Evolutionary conservation across 768 basidiomycete species (phyloP), one percentile per base, ranked within the genome.

Genomic region (Boletellus ananiceps): DNA sequence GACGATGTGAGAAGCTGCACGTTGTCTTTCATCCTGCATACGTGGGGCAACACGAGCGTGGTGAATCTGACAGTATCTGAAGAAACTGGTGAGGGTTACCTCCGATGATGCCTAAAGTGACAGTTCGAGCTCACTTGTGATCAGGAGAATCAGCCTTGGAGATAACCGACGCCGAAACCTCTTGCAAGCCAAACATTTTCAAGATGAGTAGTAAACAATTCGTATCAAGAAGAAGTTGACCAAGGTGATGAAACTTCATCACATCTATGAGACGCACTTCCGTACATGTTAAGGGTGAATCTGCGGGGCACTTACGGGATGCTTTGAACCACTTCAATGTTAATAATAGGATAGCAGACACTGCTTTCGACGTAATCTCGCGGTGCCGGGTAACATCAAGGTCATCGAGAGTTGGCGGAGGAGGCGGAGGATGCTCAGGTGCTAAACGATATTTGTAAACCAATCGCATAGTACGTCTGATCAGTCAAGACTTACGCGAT

Each of bases 241-340:
- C 93, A 19, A 99, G 77, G 66, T 97, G 93, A 67, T 99, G 94
- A 64, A 96, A 97, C 65, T 99, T 98, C 88, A 99, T 94, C 16
- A 87, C 83, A 70, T 98, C 95, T 98, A 57, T 23, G 45, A 35
- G n/a, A 47, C 34, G 33, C 44, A 23, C 19, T 35, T 50, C 39
- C 45, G 27, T 53, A 18, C 29, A 1, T 38, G 43, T 15, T 25
- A 7, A 8, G 15, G 40, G 23, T 40, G 40, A 27, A 47, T 19
- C 23, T 38, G 18, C 15, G 35, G 43, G 41, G 40, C 9, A 77
- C 93, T 67, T 57, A 97, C 95, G 96, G 44, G 95, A 97, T 19
- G 88, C 89, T 69, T 98, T 98, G 76, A 97, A 95, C 96, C 96
- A 99, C 66, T 98, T 96, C 57, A 99, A 67, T 2, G 88, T 80